These are phyloP conservation scores for Claviceps fusiformis DNA, from an alignment of 2,329 filamentous ascomycete species.

Conservation along the genomic window DNA sequence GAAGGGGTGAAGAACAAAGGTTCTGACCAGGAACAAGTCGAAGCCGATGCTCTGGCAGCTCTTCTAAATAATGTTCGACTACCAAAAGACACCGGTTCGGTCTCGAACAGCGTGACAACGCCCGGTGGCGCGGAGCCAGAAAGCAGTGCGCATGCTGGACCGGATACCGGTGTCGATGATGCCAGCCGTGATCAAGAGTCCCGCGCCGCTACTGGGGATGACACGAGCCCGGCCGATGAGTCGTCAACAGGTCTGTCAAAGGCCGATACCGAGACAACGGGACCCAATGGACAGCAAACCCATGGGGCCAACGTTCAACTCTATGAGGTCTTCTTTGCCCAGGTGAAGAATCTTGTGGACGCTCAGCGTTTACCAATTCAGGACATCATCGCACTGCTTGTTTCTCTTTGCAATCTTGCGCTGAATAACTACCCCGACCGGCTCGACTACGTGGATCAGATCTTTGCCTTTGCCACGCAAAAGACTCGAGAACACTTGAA, in stretches of 20 bases:
- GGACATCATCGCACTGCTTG: constrained; percentile 83
- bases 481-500: constrained; percentile 85
- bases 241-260: constrained; percentile 25
- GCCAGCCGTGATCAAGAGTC: constrained; percentile 10
- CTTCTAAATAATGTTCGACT: constrained; percentile 69
- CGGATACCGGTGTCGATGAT: constrained; percentile 20
- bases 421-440: constrained; percentile 90
- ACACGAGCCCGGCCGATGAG: constrained; percentile 16
- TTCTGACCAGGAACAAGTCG: constrained; percentile 60
- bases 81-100: constrained; percentile 34
- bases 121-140: constrained; percentile 24
- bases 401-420: constrained; percentile 86
- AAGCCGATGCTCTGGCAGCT: constrained; percentile 69
- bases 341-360: constrained; percentile 87
- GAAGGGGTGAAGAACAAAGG: constrained; percentile 61
- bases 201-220: constrained; percentile 16
- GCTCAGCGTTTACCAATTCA: constrained; percentile 84
- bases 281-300: constrained; percentile 30
- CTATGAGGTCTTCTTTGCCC: constrained; percentile 94
- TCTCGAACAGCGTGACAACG: constrained; percentile 10
- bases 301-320: constrained; percentile 62
- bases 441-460: constrained; percentile 89
- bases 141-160: constrained; percentile 13
- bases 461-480: constrained; percentile 72
- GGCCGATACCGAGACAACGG: constrained; percentile 33